Evolutionary conservation across 495 filamentous ascomycete species (phyloP).

Genomic region (Poronia punctata): DNA sequence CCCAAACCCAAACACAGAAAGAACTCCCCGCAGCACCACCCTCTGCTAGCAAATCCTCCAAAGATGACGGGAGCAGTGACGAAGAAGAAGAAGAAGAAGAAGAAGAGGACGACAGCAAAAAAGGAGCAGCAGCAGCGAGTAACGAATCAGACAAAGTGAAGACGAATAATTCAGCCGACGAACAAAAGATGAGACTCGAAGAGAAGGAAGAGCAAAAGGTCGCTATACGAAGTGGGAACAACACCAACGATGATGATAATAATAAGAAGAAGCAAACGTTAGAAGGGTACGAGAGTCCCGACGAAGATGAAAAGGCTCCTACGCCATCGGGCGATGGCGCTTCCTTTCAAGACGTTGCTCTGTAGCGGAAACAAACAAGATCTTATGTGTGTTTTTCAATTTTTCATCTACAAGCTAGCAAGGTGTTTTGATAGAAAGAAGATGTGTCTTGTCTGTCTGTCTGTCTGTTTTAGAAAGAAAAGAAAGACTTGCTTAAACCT

Average conservation of each 20-base stretch:
- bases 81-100: slow-evolving; percentile 19
- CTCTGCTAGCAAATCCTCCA: slow-evolving; percentile 11
- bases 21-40: slow-evolving; percentile 29
- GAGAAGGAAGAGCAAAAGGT: slow-evolving; percentile 47
- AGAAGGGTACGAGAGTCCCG: too few species aligned
- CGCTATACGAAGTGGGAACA: slow-evolving; percentile 28
- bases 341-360: slow-evolving; percentile 12
- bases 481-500: too few species aligned
- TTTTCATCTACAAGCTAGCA: too few species aligned
- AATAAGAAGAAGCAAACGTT: slow-evolving; percentile 23
- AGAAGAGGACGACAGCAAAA: slow-evolving; percentile 15
- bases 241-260: slow-evolving; percentile 1
- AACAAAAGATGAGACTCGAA: slow-evolving; percentile 51
- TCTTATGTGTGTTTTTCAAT: too few species aligned
- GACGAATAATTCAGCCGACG: slow-evolving; percentile 31
- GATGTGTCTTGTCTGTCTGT: too few species aligned
- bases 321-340: slow-evolving; percentile 25
- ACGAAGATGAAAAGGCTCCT: slow-evolving; percentile 32
- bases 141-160: slow-evolving; percentile 27
- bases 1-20: slow-evolving; percentile 18
- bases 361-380: slow-evolving; percentile 2
- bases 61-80: slow-evolving; percentile 19
- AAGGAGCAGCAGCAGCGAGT: slow-evolving; percentile 24
- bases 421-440: too few species aligned
- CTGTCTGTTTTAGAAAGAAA: too few species aligned